These are phyloP conservation scores for Colletotrichum sp. DNA, from an alignment of 2,329 filamentous ascomycete species.

Conservation along the genomic window DNA sequence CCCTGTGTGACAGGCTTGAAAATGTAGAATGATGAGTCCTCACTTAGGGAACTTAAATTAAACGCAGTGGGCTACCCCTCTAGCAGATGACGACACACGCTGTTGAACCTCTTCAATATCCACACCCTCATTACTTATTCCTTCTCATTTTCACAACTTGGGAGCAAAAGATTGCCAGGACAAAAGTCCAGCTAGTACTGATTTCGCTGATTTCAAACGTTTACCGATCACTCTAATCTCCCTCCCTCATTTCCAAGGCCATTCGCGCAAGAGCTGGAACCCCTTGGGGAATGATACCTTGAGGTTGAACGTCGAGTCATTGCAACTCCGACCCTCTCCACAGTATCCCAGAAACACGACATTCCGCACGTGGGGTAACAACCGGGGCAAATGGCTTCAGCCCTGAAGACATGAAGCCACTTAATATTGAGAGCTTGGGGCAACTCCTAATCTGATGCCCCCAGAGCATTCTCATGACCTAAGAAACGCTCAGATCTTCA, in stretches of 20 bases:
- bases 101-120: rapidly evolving
- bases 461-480: not conserved
- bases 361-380: not conserved
- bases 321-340: not conserved
- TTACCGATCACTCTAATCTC: not conserved
- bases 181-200: not conserved
- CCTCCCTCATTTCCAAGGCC: not conserved
- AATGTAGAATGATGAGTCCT: not conserved
- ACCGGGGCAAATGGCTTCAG: not conserved
- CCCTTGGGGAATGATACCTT: not conserved
- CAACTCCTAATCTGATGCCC: not conserved
- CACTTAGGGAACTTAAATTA: not conserved
- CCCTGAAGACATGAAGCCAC: not conserved
- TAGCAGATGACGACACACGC: not conserved
- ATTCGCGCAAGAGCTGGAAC: not conserved
- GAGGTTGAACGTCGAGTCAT: not conserved
- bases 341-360: not conserved
- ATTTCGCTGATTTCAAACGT: not conserved
- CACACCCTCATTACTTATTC: not conserved
- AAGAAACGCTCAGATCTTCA: not conserved
- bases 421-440: not conserved
- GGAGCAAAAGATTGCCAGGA: not conserved
- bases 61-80: not conserved
- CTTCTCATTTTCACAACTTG: not conserved
- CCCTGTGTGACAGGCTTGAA: not conserved